Evolutionary conservation across 1,139 yeast species (phyloP), one percentile per base, ranked within the genome.

Genomic region (Candida gigantensis): DNA sequence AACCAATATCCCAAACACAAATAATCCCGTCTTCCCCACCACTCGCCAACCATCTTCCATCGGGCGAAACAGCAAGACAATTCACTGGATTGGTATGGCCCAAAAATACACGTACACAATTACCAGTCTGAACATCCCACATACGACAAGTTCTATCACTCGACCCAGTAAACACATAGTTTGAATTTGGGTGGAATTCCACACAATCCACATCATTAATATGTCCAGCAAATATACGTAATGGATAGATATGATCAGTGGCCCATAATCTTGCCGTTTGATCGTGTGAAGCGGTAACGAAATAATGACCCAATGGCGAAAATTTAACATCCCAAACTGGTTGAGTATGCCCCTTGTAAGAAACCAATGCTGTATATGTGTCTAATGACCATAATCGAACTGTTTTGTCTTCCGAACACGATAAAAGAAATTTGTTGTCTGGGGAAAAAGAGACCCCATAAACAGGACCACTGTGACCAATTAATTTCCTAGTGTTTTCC

Each of bases 211-310:
- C 98, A 64, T 94, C 99, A 53, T 89, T 86, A 50, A 90, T 76
- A 62, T 94, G 99, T 0, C 99, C 99, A 0, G 97, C 97, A 69
- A 94, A 90, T 25, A 94, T 88, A 49, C 98, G 73, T 49, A 94
- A 72, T 23, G 98, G 97, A 57, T 92, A 90, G 31, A 94, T 90
- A 61, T 94, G 99, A 59, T 94, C 98, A 44, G 96, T 89, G 25
- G 96, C 90, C 99, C 99, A 94, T 42, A 94, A 70, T 45, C 97
- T 73, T 0, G 97, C 98, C 0, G 98, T 94, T 58, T 90, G 97
- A 56, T 94, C 99, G 55, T 90, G 97, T 3, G 97, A 88, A 0
- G 95, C 97, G 0, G 97, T 89, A 9, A 95, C 97, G 62, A 94
- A 94, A 65, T 94, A 94, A 62, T 92, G 97, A 2, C 98, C 98